Conservation (phyloP, 768 basidiomycete genomes). For the Rhizopogon sp. region DNA sequence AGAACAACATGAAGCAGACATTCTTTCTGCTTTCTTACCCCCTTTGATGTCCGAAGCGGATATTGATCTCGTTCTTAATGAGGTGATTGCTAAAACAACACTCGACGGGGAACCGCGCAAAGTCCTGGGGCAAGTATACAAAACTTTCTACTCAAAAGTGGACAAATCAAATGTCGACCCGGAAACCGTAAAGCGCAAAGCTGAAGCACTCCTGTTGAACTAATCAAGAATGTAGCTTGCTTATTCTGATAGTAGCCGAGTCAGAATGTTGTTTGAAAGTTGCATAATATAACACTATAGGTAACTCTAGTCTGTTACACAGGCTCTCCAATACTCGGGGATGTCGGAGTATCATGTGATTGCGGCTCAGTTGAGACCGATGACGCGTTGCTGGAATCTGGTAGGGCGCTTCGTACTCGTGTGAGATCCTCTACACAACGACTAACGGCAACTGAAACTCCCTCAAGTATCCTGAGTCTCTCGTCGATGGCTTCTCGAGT, state of each 20-base stretch:
- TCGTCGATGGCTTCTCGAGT: slow-evolving; percentile 85
- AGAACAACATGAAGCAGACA: slow-evolving; percentile 51
- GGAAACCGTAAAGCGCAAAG: slow-evolving; percentile 49
- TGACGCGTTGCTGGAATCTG: slow-evolving; percentile 26
- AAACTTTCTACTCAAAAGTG: slow-evolving; percentile 56
- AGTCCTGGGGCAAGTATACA: slow-evolving; percentile 47
- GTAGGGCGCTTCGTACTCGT: slow-evolving; percentile 68
- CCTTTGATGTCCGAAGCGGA: slow-evolving; percentile 51
- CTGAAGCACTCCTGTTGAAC: slow-evolving; percentile 33
- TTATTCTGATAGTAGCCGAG: not conserved
- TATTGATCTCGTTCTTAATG: slow-evolving; percentile 46
- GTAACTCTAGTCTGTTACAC: not conserved
- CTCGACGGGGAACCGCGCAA: slow-evolving; percentile 14
- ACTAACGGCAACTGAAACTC: slow-evolving; percentile 69
- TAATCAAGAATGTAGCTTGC: not conserved
- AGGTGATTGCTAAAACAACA: slow-evolving; percentile 29
- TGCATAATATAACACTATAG: not conserved
- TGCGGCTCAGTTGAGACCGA: not conserved
- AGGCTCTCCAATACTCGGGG: not conserved
- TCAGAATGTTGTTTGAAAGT: not conserved
- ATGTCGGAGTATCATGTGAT: not conserved
- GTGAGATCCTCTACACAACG: slow-evolving; percentile 77
- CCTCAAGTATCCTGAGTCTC: slow-evolving; percentile 71
- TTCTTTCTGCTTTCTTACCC: slow-evolving; percentile 55
- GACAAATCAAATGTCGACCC: slow-evolving; percentile 58